These are phyloP conservation scores for Phyllosticta citriasiana DNA, from an alignment of 2,329 filamentous ascomycete genomes.

Conservation along the genomic window DNA sequence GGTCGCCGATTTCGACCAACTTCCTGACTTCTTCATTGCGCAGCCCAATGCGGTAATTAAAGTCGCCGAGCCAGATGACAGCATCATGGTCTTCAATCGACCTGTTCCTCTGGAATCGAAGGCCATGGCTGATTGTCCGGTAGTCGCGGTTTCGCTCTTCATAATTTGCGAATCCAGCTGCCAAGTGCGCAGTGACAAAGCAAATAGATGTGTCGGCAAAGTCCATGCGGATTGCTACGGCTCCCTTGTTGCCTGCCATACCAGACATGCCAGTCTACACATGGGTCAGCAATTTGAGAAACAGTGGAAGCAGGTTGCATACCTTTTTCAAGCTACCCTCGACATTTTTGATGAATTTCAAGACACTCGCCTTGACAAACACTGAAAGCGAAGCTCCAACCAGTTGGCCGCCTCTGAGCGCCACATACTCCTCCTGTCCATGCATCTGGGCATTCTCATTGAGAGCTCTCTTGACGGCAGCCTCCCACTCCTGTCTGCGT, in stretches of 20 bases:
- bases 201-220: slow-evolving; percentile 88
- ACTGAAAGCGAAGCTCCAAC: slow-evolving; percentile 89
- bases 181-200: slow-evolving; percentile 92
- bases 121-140: slow-evolving; percentile 71
- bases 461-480: slow-evolving; percentile 64
- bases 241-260: slow-evolving; percentile 96
- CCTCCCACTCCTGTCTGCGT: slow-evolving; percentile 77
- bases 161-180: slow-evolving; percentile 92
- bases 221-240: slow-evolving; percentile 90
- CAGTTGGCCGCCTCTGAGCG: slow-evolving; percentile 83
- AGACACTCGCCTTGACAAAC: slow-evolving; percentile 70
- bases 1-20: slow-evolving; percentile 60
- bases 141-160: slow-evolving; percentile 94
- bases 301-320: slow-evolving; percentile 10
- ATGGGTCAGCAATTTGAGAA: slow-evolving; percentile 13
- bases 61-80: slow-evolving; percentile 88
- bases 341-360: slow-evolving; percentile 86
- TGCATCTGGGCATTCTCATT: slow-evolving; percentile 58
- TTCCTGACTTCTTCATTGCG: slow-evolving; percentile 66
- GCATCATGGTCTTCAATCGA: slow-evolving; percentile 86
- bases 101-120: slow-evolving; percentile 84
- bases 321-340: slow-evolving; percentile 90
- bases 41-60: slow-evolving; percentile 94
- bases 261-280: slow-evolving; percentile 78
- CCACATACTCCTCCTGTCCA: slow-evolving; percentile 70